phyloP scores from a whole-genome alignment of 1,284 basidiomycete genomes.

The Ceratobasidium theobromae region DNA sequence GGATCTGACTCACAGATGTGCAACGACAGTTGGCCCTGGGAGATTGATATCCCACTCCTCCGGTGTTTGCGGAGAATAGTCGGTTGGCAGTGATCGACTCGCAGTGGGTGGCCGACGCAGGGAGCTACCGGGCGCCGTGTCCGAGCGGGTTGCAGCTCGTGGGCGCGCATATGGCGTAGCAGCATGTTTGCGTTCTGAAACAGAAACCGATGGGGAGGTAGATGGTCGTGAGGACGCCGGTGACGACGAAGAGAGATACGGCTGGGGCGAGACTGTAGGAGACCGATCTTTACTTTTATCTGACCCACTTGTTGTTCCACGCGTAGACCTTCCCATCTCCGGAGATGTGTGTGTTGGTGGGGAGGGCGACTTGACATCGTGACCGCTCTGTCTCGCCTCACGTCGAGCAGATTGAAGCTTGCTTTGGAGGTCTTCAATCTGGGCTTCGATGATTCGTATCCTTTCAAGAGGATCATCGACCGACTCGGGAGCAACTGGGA shows the following conservation, averaged over 20 bases:
- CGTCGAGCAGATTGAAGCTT: constrained; percentile 49
- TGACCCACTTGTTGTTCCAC: constrained; percentile 27
- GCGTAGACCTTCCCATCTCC: constrained; percentile 28
- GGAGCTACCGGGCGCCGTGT: constrained; percentile 15
- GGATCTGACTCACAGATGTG: constrained; percentile 61
- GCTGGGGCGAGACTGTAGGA: constrained; percentile 30
- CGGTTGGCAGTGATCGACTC: constrained; percentile 27
- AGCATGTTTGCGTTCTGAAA: constrained; percentile 26
- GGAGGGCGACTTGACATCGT: constrained; percentile 4
- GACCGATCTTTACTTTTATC: constrained; percentile 29
- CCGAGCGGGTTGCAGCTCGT: background rate
- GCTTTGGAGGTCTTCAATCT: constrained; percentile 70
- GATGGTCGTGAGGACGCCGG: constrained; percentile 30
- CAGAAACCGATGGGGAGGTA: constrained; percentile 29
- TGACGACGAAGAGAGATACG: constrained; percentile 23
- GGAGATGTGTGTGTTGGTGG: background rate
- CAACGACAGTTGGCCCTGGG: constrained; percentile 63
- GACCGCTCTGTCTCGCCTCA: constrained; percentile 47
- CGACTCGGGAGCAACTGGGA: constrained; percentile 68
- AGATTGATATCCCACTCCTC: constrained; percentile 80
- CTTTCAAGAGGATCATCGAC: constrained; percentile 65
- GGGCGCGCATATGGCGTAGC: constrained; percentile 21
- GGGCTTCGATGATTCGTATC: constrained; percentile 71
- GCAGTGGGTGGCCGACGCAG: constrained; percentile 39
- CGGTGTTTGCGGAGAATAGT: constrained; percentile 47